Base-by-base conservation (phyloP, 768 basidiomycete genomes). In the Amanita pallidorosea region DNA sequence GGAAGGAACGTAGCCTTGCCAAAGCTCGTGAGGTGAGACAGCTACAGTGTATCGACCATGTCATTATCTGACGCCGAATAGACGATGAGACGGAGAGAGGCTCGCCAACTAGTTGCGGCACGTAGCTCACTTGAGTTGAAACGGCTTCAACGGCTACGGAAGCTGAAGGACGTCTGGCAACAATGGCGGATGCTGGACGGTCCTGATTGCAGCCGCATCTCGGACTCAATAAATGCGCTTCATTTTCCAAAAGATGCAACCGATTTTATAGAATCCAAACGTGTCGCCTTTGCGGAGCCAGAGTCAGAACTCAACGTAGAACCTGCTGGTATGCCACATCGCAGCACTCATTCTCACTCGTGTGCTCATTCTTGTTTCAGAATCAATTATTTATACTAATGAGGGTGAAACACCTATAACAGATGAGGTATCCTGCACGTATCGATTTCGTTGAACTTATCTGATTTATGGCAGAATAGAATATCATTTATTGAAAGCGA, bases 21-120 rank as follows among this genome's bases (percentile, higher is more conserved):
- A 92, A 92, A 61, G 70, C 76, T 36, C 67, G 69, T 33, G 89
- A 92, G 76, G 88, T 85, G 49, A 46, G 72, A 60, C 23, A 31
- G n/a, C 29, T 27, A 17, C 43, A 23, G 9, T 25, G 11, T 50
- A 36, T n/a, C 18, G 3, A 18, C 17, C 1, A 4, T 35, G 33
- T 42, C 9, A 9, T 11, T 38, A 13, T 23, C 18, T 48, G 27
- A 18, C 33, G 43, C 7, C 15, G 8, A 11, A 36, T 43, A 88
- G 87, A 60, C 68, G 27, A 72, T 76, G 55, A 73, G 86, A 44
- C 67, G 86, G 47, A 73, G 70, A 52, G 70, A 74, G 47, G 69
- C 69, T 5, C 76, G 76, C 44, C 68, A 65, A 20, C 61, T 80
- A 36, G 67, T 76, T 7, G 57, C 64, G 7, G 70, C 74, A 6